Evolutionary conservation across 352 stramenopile genomes (phyloP), one percentile per base, ranked within the genome.

Genomic region (Globisporangium abappressorium): DNA sequence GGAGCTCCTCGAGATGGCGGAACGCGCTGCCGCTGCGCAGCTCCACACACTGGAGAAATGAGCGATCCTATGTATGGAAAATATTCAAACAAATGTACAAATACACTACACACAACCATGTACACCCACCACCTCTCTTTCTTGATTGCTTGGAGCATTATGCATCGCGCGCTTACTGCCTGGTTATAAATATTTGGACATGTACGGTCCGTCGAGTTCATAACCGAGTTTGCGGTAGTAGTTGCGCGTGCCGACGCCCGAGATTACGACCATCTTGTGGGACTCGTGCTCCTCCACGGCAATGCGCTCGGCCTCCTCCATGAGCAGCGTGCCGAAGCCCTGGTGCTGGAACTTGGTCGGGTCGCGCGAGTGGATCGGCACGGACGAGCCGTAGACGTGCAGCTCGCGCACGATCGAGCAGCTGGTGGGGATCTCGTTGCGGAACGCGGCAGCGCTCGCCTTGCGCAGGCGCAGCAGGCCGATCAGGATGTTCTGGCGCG

Each of bases 221-320:
- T 99, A 99, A 36, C 96, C 97, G 65, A 99, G 84, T 80, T 98
- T 98, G 57, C 96, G 84, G 78, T 99, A 99, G 80, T 99, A 99
- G 73, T 98, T 85, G 28, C 97, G 82, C 56, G 96, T 99, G 22
- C 97, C 96, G 38, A 99, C 97, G 33, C 97, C 84, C 30, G 95
- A 93, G 74, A 99, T 99, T 7, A 99, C 96, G 24, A 98, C 85
- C n/a, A 99, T 84, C 66, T 98, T 98, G 68, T 92, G 72, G 18
- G 92, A 98, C n/a, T 85, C 84, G 71, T 99, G 97, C 75, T 99
- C 96, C 66, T 98, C 92, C 38, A 85, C 74, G 2, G 95, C 95
- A 75, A 99, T 98, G 11, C 95, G 80, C 82, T 99, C 97, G 6
- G 97, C 97, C 66, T 99, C 96, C 77, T 98, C 95, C 96, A 99